A percentile compares a stretch with the other conserved stretches of the same genome.
These are phyloP conservation scores for Irpex rosettiformis DNA, from an alignment of 1,284 basidiomycete genomes.

Conservation along the genomic window DNA sequence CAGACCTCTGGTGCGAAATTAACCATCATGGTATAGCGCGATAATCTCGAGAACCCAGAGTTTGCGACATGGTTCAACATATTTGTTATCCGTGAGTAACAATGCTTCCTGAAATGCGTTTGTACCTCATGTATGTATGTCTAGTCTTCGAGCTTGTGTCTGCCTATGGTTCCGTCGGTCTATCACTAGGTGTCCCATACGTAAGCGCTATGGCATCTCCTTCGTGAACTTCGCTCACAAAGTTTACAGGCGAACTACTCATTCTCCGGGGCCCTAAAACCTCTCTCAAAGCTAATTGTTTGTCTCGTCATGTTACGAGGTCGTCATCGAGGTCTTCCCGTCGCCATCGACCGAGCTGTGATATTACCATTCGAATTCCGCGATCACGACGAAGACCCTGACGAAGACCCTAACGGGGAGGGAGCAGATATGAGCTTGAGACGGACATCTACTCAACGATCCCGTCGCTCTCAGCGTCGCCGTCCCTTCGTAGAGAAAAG, in stretches of 20 bases:
- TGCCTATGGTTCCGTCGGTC: constrained; percentile 89
- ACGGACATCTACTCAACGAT: neutral
- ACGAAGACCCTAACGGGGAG: constrained; percentile 17
- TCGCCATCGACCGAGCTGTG: constrained; percentile 86
- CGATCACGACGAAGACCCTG: constrained; percentile 34
- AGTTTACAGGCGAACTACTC: constrained; percentile 65
- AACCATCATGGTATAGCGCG: constrained; percentile 26
- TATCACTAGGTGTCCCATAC: constrained; percentile 70
- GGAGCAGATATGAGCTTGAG: neutral
- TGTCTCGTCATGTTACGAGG: constrained; percentile 90
- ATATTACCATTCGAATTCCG: constrained; percentile 64
- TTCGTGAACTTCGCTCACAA: neutral
- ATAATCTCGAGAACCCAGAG: constrained; percentile 37
- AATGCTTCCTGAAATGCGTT: neutral
- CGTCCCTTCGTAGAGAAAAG: neutral
- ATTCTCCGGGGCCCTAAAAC: constrained; percentile 74
- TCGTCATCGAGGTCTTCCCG: constrained; percentile 84
- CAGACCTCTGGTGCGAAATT: neutral
- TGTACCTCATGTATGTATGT: neutral
- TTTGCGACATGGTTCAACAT: constrained; percentile 73
- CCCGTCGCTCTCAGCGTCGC: neutral
- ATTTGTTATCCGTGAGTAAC: constrained; percentile 62
- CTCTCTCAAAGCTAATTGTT: constrained; percentile 86
- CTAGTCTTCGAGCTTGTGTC: constrained; percentile 86
- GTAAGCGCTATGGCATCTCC: constrained; percentile 36